Evolutionary conservation across 495 filamentous ascomycete genomes (phyloP).

Genomic region (Xylaria bambusicola): DNA sequence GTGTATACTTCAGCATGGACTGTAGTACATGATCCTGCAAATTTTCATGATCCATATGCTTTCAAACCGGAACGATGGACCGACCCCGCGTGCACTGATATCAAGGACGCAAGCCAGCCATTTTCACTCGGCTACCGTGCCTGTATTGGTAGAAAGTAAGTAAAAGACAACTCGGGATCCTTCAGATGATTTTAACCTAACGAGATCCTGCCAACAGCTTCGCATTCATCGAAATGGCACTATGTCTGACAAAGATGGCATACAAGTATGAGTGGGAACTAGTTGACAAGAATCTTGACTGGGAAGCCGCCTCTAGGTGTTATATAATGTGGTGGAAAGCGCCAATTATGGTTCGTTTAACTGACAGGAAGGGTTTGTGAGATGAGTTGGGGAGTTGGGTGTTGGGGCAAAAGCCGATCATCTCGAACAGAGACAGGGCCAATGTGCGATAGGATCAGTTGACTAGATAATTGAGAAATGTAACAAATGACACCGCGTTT

Average conservation of each 20-base stretch:
- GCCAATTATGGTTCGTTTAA: conserved; percentile 3
- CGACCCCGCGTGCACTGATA: conserved; percentile 32
- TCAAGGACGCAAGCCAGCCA: conserved; percentile 37
- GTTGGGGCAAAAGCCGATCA: too few species aligned
- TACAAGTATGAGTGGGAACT: conserved; percentile 41
- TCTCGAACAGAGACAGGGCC: too few species aligned
- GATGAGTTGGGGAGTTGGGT: background rate
- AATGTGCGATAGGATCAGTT: too few species aligned
- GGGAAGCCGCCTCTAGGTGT: conserved; percentile 5
- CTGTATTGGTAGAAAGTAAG: conserved; percentile 31
- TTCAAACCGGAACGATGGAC: conserved; percentile 42
- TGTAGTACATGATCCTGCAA: conserved; percentile 31
- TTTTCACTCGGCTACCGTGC: conserved; percentile 30
- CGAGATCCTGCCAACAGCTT: conserved; percentile 20
- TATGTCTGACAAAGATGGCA: conserved; percentile 36
- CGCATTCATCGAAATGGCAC: conserved; percentile 36
- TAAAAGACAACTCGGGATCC: too few species aligned
- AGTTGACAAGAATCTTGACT: conserved; percentile 35
- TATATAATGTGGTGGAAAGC: conserved; percentile 27
- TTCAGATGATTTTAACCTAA: too few species aligned
- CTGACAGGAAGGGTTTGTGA: background rate
- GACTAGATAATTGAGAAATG: too few species aligned
- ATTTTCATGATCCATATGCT: conserved; percentile 32
- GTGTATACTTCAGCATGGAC: conserved; percentile 40
- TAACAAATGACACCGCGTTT: too few species aligned